Percentiles rank a stretch among this genome's conserved stretches.
Evolutionary conservation across 2,329 filamentous ascomycete species (phyloP).

Genomic region (Fusarium ambrosium): DNA sequence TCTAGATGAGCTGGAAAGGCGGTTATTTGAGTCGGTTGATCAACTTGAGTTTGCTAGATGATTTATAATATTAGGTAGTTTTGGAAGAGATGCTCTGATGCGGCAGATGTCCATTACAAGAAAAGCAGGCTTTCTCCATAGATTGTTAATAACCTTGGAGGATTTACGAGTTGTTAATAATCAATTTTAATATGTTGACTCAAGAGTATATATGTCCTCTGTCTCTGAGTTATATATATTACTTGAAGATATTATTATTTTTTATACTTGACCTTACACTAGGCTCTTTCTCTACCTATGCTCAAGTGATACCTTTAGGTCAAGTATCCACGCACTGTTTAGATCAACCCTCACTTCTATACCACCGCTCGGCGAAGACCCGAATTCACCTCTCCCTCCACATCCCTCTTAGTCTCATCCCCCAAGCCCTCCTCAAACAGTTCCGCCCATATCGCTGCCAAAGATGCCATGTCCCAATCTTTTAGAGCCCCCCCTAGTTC

Average conservation of each 20-base stretch:
- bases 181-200: no score
- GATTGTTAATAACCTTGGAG: neutral
- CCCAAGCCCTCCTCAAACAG: slow-evolving; percentile 53
- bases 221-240: no score
- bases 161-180: neutral
- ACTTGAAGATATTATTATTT: no score
- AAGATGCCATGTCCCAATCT: slow-evolving; percentile 46
- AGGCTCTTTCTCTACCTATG: neutral
- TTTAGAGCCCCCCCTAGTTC: slow-evolving; percentile 54
- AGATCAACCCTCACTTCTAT: neutral
- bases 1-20: neutral
- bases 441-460: slow-evolving; percentile 52
- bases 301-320: neutral
- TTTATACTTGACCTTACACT: no score
- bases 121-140: neutral
- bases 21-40: neutral
- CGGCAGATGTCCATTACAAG: neutral
- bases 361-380: slow-evolving; percentile 20
- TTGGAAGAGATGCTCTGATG: neutral
- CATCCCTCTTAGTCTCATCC: slow-evolving; percentile 44
- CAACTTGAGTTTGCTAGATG: neutral
- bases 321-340: neutral
- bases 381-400: slow-evolving; percentile 32
- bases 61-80: neutral
- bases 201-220: no score